Base-by-base conservation (phyloP, 192 early-diverging fungal genomes). In the Umbelopsis sp. region DNA sequence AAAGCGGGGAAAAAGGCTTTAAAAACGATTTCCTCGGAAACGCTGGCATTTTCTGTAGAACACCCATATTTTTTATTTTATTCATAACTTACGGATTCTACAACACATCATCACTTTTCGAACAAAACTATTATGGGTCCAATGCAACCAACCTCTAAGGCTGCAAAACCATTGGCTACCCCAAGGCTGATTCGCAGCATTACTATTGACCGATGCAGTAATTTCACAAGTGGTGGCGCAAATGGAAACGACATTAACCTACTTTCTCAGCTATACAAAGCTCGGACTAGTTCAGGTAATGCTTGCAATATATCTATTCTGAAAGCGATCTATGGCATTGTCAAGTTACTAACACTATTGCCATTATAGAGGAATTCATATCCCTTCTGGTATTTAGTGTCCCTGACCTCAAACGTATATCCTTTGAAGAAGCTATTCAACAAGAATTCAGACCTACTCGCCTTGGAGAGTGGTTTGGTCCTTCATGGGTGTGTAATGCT, bases 381-480 rank as follows among this genome's bases (percentile, higher is more conserved):
- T 74, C 84, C 52, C 66, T 93, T 11, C 29, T 69, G 0, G 88
- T 94, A 1, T 91, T 83, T 69, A 86, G 89, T 25, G 92, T 93
- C 36, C 90, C 91, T 22, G 81, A 87, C 44, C 77, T 89, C 1
- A 75, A 85, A 66, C 84, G 94, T 21, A 91, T 94, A 56, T 31
- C 93, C 0, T 96, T 96, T 72, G 76, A 85, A 25, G 88, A 95
- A 47, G 95, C 95, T 14, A 74, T 91, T 34, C 85, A 88, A 71
- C 88, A 89, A 29, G 66, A 86, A 44, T 99, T 88, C 69, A 74
- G 75, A 66, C 84, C 90, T 2, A 86, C 91, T 14, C 67, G 88
- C 11, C 76, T 91, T 2, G 98, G 96, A 4, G 88, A 91, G 25
- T 74, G 36, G 51, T 94, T 96, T 82, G 94, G 95, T 36, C 97